phyloP scores from a whole-genome alignment of 2,329 filamentous ascomycete species.

The Zymoseptoria pseudotritici region DNA sequence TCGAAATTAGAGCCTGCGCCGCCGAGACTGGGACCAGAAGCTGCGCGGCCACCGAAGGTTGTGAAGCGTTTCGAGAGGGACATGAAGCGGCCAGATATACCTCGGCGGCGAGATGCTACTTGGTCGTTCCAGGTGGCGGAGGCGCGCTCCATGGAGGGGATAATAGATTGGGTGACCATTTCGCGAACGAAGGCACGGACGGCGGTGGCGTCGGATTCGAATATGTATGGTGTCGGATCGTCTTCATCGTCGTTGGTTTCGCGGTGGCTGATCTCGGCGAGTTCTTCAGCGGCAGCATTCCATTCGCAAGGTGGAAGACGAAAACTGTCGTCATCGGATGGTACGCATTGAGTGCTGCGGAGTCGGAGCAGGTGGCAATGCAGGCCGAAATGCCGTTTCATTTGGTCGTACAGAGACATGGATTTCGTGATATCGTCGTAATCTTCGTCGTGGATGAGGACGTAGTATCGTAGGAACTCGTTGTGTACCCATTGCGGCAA shows the following conservation, averaged over 20 bases:
- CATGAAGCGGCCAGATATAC: slow-evolving; percentile 88
- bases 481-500: slow-evolving; percentile 82
- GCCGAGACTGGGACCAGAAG: slow-evolving; percentile 42
- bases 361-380: slow-evolving; percentile 89
- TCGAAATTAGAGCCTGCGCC: slow-evolving; percentile 66
- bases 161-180: slow-evolving; percentile 87
- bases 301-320: slow-evolving; percentile 76
- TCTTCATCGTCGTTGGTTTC: slow-evolving; percentile 59
- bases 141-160: slow-evolving; percentile 92
- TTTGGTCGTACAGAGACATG: slow-evolving; percentile 87
- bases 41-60: slow-evolving; percentile 63
- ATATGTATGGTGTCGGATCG: slow-evolving; percentile 69
- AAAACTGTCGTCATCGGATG: slow-evolving; percentile 86
- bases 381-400: slow-evolving; percentile 96
- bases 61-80: slow-evolving; percentile 86
- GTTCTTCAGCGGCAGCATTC: slow-evolving; percentile 80
- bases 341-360: slow-evolving; percentile 73
- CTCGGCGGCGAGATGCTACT: slow-evolving; percentile 80
- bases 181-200: slow-evolving; percentile 86
- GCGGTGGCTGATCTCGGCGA: slow-evolving; percentile 55
- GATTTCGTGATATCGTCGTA: slow-evolving; percentile 86
- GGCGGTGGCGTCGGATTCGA: slow-evolving; percentile 83
- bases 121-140: slow-evolving; percentile 95
- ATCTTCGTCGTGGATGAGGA: slow-evolving; percentile 94
- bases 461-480: slow-evolving; percentile 91